phyloP scores from a whole-genome alignment of 2,329 filamentous ascomycete genomes.

The Diaporthe sp. region DNA sequence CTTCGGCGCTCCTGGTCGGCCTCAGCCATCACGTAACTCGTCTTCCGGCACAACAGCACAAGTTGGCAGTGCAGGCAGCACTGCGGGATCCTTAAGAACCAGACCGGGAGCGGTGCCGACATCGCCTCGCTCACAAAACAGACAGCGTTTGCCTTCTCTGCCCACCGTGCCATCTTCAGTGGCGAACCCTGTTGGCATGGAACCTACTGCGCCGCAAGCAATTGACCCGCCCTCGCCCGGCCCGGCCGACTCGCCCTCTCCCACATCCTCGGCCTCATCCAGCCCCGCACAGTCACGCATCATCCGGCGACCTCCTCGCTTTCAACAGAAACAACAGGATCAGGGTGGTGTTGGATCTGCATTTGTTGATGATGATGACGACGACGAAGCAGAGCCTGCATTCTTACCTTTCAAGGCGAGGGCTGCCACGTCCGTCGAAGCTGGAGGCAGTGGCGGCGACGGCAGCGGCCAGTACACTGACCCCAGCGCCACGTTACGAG shows the following conservation, averaged over 20 bases:
- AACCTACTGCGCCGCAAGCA: conserved; percentile 45
- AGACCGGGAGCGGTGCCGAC: conserved; percentile 47
- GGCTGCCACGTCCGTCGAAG: conserved; percentile 36
- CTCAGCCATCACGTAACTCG: conserved; percentile 61
- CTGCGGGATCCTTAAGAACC: conserved; percentile 32
- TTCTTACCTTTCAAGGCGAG: conserved; percentile 63
- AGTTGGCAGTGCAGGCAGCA: conserved; percentile 30
- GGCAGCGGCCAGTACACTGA: conserved; percentile 52
- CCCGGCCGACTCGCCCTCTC: conserved; percentile 54
- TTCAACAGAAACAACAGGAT: conserved; percentile 47
- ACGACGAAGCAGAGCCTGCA: conserved; percentile 68
- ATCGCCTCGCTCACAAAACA: conserved; percentile 48
- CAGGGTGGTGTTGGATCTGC: conserved; percentile 43
- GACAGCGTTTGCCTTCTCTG: conserved; percentile 61
- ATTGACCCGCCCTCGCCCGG: conserved; percentile 57
- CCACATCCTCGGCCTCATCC: conserved; percentile 51
- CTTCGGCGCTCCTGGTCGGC: conserved; percentile 52
- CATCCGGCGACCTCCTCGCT: conserved; percentile 70
- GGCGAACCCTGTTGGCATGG: conserved; percentile 41
- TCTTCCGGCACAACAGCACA: conserved; percentile 60
- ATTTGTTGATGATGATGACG: conserved; percentile 50
- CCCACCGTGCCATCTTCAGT: conserved; percentile 52
- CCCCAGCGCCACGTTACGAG: conserved; percentile 66
- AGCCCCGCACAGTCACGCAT: conserved; percentile 71
- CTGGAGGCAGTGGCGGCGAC: conserved; percentile 45